Conservation (phyloP, 2,329 filamentous ascomycete genomes). For the Pseudopithomyces chartarum region DNA sequence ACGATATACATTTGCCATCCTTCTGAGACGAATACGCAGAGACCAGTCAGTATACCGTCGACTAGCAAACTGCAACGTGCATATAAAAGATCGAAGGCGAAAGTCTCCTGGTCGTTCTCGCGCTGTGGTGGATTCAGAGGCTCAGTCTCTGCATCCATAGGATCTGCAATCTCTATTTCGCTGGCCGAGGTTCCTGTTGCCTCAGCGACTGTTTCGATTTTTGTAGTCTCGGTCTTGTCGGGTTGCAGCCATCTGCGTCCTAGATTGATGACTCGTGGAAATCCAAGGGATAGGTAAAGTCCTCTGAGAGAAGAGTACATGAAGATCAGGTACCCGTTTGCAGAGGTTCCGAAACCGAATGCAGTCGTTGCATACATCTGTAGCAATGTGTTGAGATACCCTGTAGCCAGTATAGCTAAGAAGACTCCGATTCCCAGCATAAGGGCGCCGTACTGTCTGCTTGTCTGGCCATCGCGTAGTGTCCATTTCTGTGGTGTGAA, state of each 20-base stretch:
- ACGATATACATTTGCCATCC: slow-evolving; percentile 73
- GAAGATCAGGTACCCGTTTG: slow-evolving; percentile 54
- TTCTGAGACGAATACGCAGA: slow-evolving; percentile 64
- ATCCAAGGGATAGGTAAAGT: slow-evolving; percentile 50
- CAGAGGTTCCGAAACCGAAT: slow-evolving; percentile 51
- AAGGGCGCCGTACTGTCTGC: slow-evolving; percentile 65
- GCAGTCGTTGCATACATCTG: slow-evolving; percentile 55
- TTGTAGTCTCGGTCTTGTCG: slow-evolving; percentile 4
- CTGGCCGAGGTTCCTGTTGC: slow-evolving; percentile 32
- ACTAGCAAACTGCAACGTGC: slow-evolving; percentile 68
- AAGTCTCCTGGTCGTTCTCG: slow-evolving; percentile 52
- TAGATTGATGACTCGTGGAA: slow-evolving; percentile 50
- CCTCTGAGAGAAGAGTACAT: slow-evolving; percentile 52
- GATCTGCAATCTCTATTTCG: slow-evolving; percentile 51
- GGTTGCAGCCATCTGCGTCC: slow-evolving; percentile 49
- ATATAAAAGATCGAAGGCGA: slow-evolving; percentile 70
- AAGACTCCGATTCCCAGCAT: slow-evolving; percentile 71
- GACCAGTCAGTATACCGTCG: slow-evolving; percentile 67
- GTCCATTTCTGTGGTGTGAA: slow-evolving; percentile 63
- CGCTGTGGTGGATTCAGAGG: slow-evolving; percentile 45
- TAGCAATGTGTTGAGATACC: slow-evolving; percentile 66
- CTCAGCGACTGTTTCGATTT: slow-evolving; percentile 14
- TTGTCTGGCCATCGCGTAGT: slow-evolving; percentile 55
- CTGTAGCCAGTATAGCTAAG: slow-evolving; percentile 69
- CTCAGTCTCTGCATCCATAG: slow-evolving; percentile 55